A percentile compares a stretch with the other conserved stretches of the same genome.
Conservation (phyloP, 2,329 filamentous ascomycete species). For the Ceratocystis cacaofunesta region DNA sequence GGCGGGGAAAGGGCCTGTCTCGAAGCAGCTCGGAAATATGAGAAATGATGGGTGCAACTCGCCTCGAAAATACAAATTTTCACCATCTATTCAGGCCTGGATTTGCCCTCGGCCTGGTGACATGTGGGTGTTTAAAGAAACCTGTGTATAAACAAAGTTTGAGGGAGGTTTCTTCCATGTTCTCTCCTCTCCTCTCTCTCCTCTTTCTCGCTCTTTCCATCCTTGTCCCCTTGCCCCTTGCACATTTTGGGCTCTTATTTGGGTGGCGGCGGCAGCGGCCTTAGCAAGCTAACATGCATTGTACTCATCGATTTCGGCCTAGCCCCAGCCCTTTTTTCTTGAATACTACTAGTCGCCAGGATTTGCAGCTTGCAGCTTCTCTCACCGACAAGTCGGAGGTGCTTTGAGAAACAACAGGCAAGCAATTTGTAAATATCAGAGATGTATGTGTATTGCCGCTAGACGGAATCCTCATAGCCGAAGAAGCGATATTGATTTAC, state of each 20-base stretch:
- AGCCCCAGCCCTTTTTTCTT: constrained; percentile 5
- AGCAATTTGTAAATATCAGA: neutral
- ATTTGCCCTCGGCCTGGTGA: neutral
- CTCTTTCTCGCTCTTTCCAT: neutral
- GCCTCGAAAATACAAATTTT: neutral
- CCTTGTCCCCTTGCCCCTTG: neutral
- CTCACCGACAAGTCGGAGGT: neutral
- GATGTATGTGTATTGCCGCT: too few relatives aligned
- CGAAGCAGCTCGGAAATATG: neutral
- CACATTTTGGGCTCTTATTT: constrained; percentile 1
- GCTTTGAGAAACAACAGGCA: neutral
- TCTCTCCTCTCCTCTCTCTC: neutral
- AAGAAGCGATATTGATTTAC: neutral
- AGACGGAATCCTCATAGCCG: too few relatives aligned
- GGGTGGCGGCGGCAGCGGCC: neutral
- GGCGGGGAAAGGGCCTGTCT: neutral
- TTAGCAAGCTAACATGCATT: neutral
- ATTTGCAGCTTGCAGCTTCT: neutral
- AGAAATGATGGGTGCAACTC: neutral
- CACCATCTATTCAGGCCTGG: neutral
- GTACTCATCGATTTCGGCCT: constrained; percentile 4
- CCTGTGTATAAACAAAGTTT: neutral
- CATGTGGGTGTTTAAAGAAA: neutral
- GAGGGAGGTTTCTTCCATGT: neutral
- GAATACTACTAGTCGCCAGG: too few relatives aligned